Conservation (phyloP, 257 asterid species). For the Lantana camara region DNA sequence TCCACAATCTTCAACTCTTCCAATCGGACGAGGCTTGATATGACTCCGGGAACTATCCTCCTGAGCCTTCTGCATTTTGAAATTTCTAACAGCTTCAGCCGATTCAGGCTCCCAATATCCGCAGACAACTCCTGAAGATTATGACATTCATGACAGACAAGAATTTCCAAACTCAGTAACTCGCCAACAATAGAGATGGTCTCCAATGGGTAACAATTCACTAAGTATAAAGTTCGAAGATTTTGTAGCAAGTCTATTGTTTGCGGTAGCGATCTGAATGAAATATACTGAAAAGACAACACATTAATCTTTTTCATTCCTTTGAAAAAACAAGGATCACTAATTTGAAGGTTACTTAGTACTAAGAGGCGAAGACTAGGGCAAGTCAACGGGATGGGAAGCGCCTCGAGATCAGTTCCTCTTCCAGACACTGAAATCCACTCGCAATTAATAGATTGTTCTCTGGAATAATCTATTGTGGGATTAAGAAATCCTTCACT, state of each 20-base stretch:
- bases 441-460: too few species aligned
- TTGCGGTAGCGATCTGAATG: not conserved
- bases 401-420: not conserved
- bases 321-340: not conserved
- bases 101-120: not conserved
- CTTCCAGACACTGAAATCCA: too few species aligned
- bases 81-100: not conserved
- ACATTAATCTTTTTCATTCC: not conserved
- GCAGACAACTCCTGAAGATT: not conserved
- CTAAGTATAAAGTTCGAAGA: not conserved
- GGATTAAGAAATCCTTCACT: too few species aligned
- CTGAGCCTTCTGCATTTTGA: not conserved
- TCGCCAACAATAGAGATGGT: constrained; percentile 2
- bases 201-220: not conserved
- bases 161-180: constrained; percentile 1
- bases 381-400: not conserved
- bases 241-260: not conserved
- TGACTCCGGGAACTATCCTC: not conserved
- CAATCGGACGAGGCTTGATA: not conserved
- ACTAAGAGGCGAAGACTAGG: constrained; percentile 13
- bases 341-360: not conserved
- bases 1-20: not conserved
- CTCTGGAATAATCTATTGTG: too few species aligned
- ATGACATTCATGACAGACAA: not conserved
- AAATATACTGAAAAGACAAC: not conserved